A percentile compares a stretch with the other conserved stretches of the same genome.
phyloP scores from a whole-genome alignment of 371 early-diverging fungal species.

The Mortierella sp. region DNA sequence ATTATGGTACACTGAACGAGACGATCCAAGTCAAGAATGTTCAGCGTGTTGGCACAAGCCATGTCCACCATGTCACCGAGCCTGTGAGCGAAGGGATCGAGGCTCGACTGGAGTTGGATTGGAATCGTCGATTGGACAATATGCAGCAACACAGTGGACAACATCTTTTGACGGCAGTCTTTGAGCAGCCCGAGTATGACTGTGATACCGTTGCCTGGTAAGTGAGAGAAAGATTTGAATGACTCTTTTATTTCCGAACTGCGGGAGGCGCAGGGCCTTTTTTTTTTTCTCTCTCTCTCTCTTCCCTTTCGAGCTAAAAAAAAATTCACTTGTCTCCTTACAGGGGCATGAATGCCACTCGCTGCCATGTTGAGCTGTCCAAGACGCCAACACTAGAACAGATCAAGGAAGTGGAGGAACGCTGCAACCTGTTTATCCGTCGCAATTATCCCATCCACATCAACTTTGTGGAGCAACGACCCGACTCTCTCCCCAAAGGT shows the following conservation, averaged over 20 bases:
- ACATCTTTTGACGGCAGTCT: constrained; percentile 77
- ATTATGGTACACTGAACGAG: constrained; percentile 70
- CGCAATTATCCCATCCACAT: constrained; percentile 59
- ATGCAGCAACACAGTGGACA: constrained; percentile 88
- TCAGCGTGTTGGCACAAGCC: constrained; percentile 66
- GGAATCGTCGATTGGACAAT: constrained; percentile 79
- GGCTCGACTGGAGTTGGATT: constrained; percentile 71
- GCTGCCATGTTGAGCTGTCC: constrained; percentile 69
- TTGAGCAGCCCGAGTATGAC: constrained; percentile 67
- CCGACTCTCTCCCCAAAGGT: constrained; percentile 64
- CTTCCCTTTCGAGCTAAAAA: too few relatives aligned
- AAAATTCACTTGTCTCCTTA: neutral
- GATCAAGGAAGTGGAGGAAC: constrained; percentile 60
- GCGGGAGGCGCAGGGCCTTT: too few relatives aligned
- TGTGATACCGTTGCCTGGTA: constrained; percentile 77
- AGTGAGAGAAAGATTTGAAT: neutral
- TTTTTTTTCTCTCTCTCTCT: too few relatives aligned
- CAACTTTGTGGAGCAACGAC: constrained; percentile 57
- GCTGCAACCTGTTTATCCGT: constrained; percentile 68
- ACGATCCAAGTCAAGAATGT: constrained; percentile 64
- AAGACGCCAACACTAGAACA: constrained; percentile 57
- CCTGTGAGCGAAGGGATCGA: constrained; percentile 60
- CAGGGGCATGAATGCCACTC: constrained; percentile 68
- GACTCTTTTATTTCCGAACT: too few relatives aligned
- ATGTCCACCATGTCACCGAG: constrained; percentile 69